These are phyloP conservation scores for Scalesia atractyloides DNA, from an alignment of 129 eudicot species.

Conservation along the genomic window DNA sequence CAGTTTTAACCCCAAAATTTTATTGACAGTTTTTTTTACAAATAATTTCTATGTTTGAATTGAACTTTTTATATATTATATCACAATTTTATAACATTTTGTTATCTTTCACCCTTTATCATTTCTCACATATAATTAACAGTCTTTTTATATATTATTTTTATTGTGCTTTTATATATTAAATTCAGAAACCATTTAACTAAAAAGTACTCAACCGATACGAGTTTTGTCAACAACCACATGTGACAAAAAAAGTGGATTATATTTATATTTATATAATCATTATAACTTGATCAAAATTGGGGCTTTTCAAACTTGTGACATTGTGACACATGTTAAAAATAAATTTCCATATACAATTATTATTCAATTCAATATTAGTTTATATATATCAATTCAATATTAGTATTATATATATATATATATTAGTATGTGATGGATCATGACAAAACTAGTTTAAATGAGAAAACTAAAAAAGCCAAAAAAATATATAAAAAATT, in stretches of 20 bases:
- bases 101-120: neutral
- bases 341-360: neutral
- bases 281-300: neutral
- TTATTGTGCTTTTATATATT: neutral
- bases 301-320: neutral
- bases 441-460: too few species aligned
- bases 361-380: neutral
- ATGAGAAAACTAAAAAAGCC: too few species aligned
- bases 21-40: too few species aligned
- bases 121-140: neutral
- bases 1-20: too few species aligned
- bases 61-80: neutral
- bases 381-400: too few species aligned
- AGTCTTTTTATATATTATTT: neutral
- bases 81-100: neutral
- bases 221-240: slow-evolving; percentile 6
- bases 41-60: neutral
- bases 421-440: too few species aligned
- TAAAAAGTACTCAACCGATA: neutral
- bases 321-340: neutral
- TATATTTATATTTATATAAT: neutral
- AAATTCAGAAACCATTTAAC: neutral
- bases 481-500: too few species aligned
- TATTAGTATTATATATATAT: too few species aligned
- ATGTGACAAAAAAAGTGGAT: neutral